Evolutionary conservation across 345 rosid species (phyloP).

Genomic region (Melaleuca quinquenervia): DNA sequence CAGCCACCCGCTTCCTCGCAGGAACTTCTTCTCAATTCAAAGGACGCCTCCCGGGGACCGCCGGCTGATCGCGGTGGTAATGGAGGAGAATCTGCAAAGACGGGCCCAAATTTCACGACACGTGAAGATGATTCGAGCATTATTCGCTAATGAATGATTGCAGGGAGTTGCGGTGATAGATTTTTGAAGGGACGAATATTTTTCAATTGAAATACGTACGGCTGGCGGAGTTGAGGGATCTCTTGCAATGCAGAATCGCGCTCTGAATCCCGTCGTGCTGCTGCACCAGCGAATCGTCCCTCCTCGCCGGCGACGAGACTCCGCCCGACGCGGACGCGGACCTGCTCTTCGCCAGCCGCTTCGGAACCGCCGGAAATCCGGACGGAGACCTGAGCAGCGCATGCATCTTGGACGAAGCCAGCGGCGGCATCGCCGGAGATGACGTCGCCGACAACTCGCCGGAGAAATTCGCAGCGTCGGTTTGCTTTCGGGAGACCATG

Average conservation of each 20-base stretch:
- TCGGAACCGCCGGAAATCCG: constrained; percentile 29
- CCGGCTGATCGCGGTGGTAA: not conserved
- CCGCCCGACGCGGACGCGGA: constrained; percentile 48
- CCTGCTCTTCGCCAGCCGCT: constrained; percentile 65
- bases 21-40: not conserved
- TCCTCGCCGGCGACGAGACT: constrained; percentile 42
- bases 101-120: not conserved
- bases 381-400: constrained; percentile 38
- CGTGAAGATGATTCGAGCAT: not conserved
- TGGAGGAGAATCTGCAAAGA: not conserved
- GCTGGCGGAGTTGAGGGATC: constrained; percentile 45
- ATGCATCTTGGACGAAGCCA: constrained; percentile 11
- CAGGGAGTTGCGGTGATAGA: not conserved
- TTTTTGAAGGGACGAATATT: not conserved
- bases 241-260: constrained; percentile 95
- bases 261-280: constrained; percentile 93
- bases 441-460: constrained; percentile 20
- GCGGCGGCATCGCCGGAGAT: constrained; percentile 21
- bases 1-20: not conserved
- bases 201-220: not conserved
- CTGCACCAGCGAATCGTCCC: constrained; percentile 73
- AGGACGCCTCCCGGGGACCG: not conserved
- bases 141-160: not conserved
- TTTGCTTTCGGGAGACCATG: constrained; percentile 30
- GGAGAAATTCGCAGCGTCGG: constrained; percentile 12